Evolutionary conservation across 202 grass and related monocot species (phyloP).

Genomic region (Bolboschoenoplectus hybrid): DNA sequence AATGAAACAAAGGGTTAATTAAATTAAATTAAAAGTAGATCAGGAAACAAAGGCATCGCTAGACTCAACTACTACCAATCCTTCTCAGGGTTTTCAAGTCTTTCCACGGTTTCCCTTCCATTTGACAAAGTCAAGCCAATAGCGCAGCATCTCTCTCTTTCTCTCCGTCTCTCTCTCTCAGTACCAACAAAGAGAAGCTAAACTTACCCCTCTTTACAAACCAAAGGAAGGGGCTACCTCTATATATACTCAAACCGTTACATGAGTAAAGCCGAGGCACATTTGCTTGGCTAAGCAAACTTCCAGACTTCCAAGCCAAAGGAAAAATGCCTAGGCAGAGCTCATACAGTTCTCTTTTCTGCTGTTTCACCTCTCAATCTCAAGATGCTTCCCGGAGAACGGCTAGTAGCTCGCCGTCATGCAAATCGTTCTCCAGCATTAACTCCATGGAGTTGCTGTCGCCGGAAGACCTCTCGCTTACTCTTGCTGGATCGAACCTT

Average conservation of each 20-base stretch:
- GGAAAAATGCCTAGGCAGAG: slow-evolving; percentile 27
- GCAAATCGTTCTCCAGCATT: slow-evolving; percentile 65
- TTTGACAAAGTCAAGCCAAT: slow-evolving; percentile 37
- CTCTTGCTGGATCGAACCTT: slow-evolving; percentile 70
- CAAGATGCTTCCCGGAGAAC: slow-evolving; percentile 26
- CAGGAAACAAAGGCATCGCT: background rate
- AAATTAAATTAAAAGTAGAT: background rate
- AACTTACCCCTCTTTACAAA: background rate
- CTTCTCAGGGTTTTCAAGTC: slow-evolving; percentile 22
- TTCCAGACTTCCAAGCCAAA: background rate
- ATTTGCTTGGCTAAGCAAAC: slow-evolving; percentile 6
- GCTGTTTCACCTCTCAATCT: slow-evolving; percentile 48
- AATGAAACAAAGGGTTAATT: background rate
- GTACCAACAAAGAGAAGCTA: background rate
- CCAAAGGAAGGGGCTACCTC: background rate
- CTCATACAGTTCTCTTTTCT: slow-evolving; percentile 45
- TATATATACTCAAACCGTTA: slow-evolving; percentile 28
- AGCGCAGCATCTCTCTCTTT: slow-evolving; percentile 1
- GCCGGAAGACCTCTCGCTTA: slow-evolving; percentile 76
- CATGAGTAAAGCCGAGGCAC: slow-evolving; percentile 10
- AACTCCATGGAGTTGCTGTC: slow-evolving; percentile 58
- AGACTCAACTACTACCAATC: slow-evolving; percentile 36
- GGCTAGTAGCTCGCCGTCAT: slow-evolving; percentile 41
- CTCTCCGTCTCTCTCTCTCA: background rate
- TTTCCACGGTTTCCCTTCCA: slow-evolving; percentile 7